Evolutionary conservation across 1,284 basidiomycete genomes (phyloP).

Genomic region (Somion occarium): DNA sequence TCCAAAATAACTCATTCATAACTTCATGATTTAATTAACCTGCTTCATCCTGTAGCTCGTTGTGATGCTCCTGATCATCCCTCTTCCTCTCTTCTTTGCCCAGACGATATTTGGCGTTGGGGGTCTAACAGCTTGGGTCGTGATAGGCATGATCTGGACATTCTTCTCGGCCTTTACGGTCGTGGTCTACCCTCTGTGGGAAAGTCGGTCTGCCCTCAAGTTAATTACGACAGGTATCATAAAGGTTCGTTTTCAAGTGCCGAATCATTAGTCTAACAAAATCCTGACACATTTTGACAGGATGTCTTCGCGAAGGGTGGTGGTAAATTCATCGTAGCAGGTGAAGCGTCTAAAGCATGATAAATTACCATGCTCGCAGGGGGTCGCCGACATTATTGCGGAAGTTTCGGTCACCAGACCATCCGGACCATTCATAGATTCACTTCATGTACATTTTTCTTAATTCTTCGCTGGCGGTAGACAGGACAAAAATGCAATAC

Average conservation of each 20-base stretch:
- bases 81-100: conserved; percentile 81
- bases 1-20: no score
- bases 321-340: conserved; percentile 6
- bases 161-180: conserved; percentile 73
- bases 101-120: conserved; percentile 62
- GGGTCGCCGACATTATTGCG: no score
- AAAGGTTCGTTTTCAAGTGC: conserved; percentile 39
- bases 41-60: no score
- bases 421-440: no score
- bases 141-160: conserved; percentile 81
- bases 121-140: conserved; percentile 74
- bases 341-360: conserved; percentile 9
- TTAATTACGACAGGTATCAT: conserved; percentile 59
- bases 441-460: no score
- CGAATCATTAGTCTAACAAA: neutral
- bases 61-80: conserved; percentile 67
- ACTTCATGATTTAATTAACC: no score
- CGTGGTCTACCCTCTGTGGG: conserved; percentile 82
- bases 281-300: conserved; percentile 7
- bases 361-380: no score
- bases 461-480: no score
- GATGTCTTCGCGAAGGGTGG: conserved; percentile 15
- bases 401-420: no score
- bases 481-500: no score
- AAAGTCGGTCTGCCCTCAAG: conserved; percentile 65